Evolutionary conservation across 2,329 filamentous ascomycete species (phyloP), one percentile per base, ranked within the genome.

Genomic region (Leptodontidium sp.): DNA sequence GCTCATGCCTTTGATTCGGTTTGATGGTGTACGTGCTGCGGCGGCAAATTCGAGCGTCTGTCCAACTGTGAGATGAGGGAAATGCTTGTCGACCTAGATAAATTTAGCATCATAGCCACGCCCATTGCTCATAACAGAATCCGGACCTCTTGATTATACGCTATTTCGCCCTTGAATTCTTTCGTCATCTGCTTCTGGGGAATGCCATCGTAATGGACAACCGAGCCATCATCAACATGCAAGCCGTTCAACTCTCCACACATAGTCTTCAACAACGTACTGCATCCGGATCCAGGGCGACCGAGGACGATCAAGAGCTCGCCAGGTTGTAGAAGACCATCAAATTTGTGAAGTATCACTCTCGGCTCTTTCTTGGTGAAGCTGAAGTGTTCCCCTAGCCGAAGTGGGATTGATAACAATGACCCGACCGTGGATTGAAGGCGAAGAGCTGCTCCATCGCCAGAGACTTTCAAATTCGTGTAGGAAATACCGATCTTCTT

Each of bases 21-120:
- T 85, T 0, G 87, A 86, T 0, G 91, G 91, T 0, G 91, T 92
- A 52, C 90, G 84, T 0, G 88, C 87, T 47, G 89, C 86, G 1
- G 92, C 85, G 0, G 92, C 92, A 75, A 94, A 94, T 67, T 88
- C 85, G 0, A 95, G 83, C 0, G 92, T 95, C 71, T 93, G 85
- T 1, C 90, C 89, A n/a, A 94, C 91, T 0, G 90, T 93, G 14
- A 96, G 82, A 24, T 92, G 89, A 0, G 92, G 90, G 72, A 93
- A 94, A 77, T 94, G 92, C 61, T 90, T 85, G 75, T 93, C 91
- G 40, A 86, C 84, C 50, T 53, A 17, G 8, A 53, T 1, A 53
- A 11, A 15, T 11, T 53, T 11, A 53, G 50, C 5, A 4, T 29
- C 24, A 2, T 15, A 24, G 12, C 29, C 8, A 12, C 2, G 26